Percentiles rank a stretch among this genome's conserved stretches.
These are phyloP conservation scores for Aspergillus sclerotioniger DNA, from an alignment of 495 filamentous ascomycete species.

Conservation along the genomic window DNA sequence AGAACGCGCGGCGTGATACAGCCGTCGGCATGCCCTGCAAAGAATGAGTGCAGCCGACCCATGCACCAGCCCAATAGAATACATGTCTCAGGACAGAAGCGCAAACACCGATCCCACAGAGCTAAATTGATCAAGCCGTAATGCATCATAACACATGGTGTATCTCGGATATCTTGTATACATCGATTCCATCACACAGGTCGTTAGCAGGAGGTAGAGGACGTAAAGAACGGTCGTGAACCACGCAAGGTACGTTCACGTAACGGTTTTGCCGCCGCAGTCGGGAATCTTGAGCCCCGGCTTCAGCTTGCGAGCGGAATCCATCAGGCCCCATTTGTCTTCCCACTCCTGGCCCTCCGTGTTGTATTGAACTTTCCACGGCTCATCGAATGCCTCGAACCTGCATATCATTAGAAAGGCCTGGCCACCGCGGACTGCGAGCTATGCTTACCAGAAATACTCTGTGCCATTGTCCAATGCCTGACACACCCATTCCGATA, in stretches of 20 bases:
- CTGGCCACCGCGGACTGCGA: neutral
- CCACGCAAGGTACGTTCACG: conserved; percentile 12
- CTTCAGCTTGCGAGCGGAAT: conserved; percentile 82
- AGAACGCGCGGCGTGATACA: neutral
- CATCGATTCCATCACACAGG: conserved; percentile 3
- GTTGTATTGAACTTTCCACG: conserved; percentile 84
- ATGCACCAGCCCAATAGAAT: conserved; percentile 8
- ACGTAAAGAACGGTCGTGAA: neutral
- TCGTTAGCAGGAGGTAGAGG: neutral
- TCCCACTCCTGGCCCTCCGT: conserved; percentile 75
- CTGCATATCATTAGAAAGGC: conserved; percentile 28
- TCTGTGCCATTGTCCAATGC: conserved; percentile 75
- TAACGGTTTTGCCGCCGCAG: conserved; percentile 73
- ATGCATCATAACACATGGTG: conserved; percentile 16
- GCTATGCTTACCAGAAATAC: conserved; percentile 77
- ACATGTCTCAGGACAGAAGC: conserved; percentile 11
- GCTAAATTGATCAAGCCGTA: conserved; percentile 4
- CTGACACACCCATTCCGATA: conserved; percentile 83
- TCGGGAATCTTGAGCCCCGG: conserved; percentile 81
- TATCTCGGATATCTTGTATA: conserved; percentile 15
- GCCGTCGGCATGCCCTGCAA: neutral
- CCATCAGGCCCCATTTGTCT: conserved; percentile 94
- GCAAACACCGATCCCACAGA: conserved; percentile 9
- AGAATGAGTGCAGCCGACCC: neutral
- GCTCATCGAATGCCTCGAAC: conserved; percentile 94